Percentiles rank a stretch among this genome's conserved stretches.
Conservation (phyloP, 805 yeast species). For the Jamesozyma jinghongensis region DNA sequence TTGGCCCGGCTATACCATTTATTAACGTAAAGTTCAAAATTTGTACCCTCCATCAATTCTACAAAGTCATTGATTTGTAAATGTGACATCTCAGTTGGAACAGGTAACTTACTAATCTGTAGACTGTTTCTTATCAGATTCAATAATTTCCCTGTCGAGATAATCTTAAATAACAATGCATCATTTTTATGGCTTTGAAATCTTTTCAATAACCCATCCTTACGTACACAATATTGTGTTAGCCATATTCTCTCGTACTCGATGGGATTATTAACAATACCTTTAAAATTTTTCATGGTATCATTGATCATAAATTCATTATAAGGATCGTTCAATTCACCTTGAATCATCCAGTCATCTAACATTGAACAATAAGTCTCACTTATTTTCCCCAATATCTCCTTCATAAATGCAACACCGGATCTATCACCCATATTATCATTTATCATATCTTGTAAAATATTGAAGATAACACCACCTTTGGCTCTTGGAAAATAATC, state of each 20-base stretch:
- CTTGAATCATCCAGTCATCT: slow-evolving; percentile 70
- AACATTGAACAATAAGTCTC: slow-evolving; percentile 56
- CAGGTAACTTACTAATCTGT: slow-evolving; percentile 12
- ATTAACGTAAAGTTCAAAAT: slow-evolving; percentile 47
- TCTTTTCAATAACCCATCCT: slow-evolving; percentile 66
- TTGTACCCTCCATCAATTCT: slow-evolving; percentile 29
- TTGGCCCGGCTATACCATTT: slow-evolving; percentile 64
- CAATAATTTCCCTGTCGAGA: slow-evolving; percentile 77
- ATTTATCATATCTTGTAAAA: slow-evolving; percentile 50
- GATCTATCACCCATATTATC: slow-evolving; percentile 60
- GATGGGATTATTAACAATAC: slow-evolving; percentile 8
- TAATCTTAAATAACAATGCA: slow-evolving; percentile 40
- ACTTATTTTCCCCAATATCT: slow-evolving; percentile 51
- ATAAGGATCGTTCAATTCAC: slow-evolving; percentile 66
- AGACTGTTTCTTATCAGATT: slow-evolving; percentile 43
- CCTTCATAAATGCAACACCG: slow-evolving; percentile 37
- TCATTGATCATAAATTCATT: slow-evolving; percentile 71
- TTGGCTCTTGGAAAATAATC: slow-evolving; percentile 47
- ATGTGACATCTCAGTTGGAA: not conserved
- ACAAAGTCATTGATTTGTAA: slow-evolving; percentile 5
- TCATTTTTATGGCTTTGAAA: slow-evolving; percentile 43
- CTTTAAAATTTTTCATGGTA: slow-evolving; percentile 15
- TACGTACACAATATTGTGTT: slow-evolving; percentile 61
- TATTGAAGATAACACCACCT: slow-evolving; percentile 66
- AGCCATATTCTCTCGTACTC: slow-evolving; percentile 59